Conservation (phyloP, 2,329 filamentous ascomycete species). For the Xylaria sp. region DNA sequence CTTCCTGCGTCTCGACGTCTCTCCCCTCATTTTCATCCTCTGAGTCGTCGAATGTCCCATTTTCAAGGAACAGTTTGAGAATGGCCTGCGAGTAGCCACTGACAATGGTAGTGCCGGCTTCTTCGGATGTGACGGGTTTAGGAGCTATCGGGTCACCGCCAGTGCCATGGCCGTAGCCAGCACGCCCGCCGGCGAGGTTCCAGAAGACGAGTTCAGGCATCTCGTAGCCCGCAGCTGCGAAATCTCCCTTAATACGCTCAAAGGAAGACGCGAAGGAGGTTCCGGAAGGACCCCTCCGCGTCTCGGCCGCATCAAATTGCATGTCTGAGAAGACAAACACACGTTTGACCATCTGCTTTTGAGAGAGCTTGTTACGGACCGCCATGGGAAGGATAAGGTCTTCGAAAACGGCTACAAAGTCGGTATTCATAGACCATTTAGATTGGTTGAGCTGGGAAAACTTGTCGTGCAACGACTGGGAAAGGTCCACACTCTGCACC, state of each 20-base stretch:
- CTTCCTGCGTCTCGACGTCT: conserved; percentile 50
- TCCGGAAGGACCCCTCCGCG: conserved; percentile 48
- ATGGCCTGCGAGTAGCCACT: conserved; percentile 67
- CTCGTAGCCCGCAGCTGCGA: conserved; percentile 63
- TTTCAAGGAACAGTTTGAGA: conserved; percentile 68
- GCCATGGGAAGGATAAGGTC: conserved; percentile 66
- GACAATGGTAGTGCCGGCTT: conserved; percentile 61
- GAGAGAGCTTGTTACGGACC: conserved; percentile 59
- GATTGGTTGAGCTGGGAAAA: conserved; percentile 47
- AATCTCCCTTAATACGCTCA: conserved; percentile 61
- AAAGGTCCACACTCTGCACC: conserved; percentile 56
- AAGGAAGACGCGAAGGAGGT: conserved; percentile 62
- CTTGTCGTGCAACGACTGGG: conserved; percentile 56
- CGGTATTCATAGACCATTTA: conserved; percentile 59
- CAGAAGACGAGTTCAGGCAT: conserved; percentile 70
- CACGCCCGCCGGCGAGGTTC: conserved; percentile 63
- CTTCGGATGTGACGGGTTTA: conserved; percentile 61
- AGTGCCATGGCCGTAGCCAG: conserved; percentile 34
- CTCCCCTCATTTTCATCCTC: conserved; percentile 53
- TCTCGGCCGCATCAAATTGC: conserved; percentile 63
- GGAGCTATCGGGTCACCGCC: conserved; percentile 51
- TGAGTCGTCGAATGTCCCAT: conserved; percentile 58
- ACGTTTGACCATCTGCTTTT: conserved; percentile 70
- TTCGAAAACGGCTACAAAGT: conserved; percentile 67
- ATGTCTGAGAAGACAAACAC: conserved; percentile 71